Evolutionary conservation across 2,329 filamentous ascomycete genomes (phyloP).

Genomic region (Cryoendolithus antarcticus): DNA sequence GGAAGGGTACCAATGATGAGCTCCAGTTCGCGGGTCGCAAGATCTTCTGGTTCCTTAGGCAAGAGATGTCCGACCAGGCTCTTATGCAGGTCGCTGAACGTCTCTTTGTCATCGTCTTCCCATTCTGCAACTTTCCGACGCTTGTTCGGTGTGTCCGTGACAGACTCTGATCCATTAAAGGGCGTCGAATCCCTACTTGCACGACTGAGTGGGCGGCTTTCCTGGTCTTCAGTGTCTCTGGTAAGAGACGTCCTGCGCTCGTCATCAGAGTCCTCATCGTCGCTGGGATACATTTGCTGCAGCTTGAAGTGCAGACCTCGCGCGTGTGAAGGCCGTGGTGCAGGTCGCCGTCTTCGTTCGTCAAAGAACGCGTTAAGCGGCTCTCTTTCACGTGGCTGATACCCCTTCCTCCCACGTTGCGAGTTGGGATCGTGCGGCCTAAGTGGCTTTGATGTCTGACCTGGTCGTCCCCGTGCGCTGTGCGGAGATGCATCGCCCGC

Average conservation of each 20-base stretch:
- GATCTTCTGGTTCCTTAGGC: constrained; percentile 55
- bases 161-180: constrained; percentile 42
- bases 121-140: constrained; percentile 32
- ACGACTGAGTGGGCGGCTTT: constrained; percentile 69
- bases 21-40: constrained; percentile 49
- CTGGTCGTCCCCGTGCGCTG: no score
- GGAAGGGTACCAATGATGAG: constrained; percentile 40
- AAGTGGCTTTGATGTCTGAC: constrained; percentile 37
- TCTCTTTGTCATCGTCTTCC: constrained; percentile 32
- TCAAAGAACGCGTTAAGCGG: constrained; percentile 34
- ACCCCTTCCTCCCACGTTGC: constrained; percentile 25
- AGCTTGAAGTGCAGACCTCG: constrained; percentile 67
- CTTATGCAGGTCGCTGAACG: constrained; percentile 34
- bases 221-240: constrained; percentile 72
- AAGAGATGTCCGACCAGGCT: constrained; percentile 37
- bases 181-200: constrained; percentile 41
- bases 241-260: constrained; percentile 54
- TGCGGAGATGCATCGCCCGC: constrained; percentile 26
- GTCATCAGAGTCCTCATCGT: constrained; percentile 71
- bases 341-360: constrained; percentile 48
- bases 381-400: constrained; percentile 22
- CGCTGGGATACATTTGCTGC: constrained; percentile 56
- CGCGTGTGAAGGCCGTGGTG: constrained; percentile 45
- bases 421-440: constrained; percentile 31
- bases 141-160: constrained; percentile 29